phyloP scores from a whole-genome alignment of 2,329 filamentous ascomycete genomes.

The Penicillium psychrosexuale region DNA sequence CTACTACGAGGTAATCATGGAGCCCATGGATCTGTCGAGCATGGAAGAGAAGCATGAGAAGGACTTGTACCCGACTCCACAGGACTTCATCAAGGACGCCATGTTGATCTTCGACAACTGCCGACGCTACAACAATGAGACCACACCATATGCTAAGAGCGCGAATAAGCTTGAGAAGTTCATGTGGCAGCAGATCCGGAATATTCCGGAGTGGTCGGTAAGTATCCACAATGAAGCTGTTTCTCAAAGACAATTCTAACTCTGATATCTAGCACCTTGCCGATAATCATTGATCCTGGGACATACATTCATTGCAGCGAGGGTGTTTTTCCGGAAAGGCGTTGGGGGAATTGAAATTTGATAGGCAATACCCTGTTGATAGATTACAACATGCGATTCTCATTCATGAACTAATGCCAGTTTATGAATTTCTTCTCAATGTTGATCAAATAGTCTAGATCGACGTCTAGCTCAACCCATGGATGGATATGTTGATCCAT shows the following conservation, averaged over 20 bases:
- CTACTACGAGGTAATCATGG: conserved; percentile 97
- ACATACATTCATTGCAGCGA: conserved; percentile 7
- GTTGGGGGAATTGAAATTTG: conserved; percentile 14
- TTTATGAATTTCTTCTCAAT: not conserved
- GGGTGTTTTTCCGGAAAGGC: conserved; percentile 18
- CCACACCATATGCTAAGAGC: conserved; percentile 88
- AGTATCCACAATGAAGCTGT: conserved; percentile 26
- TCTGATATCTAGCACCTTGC: conserved; percentile 37
- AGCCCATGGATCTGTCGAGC: conserved; percentile 92
- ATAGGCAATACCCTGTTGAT: conserved; percentile 23
- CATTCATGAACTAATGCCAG: conserved; percentile 9
- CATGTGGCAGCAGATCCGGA: conserved; percentile 91
- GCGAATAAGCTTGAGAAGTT: conserved; percentile 90
- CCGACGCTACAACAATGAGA: conserved; percentile 93
- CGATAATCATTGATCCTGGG: conserved; percentile 30
- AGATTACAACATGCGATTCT: conserved; percentile 8
- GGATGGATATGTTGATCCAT: conserved; percentile 1
- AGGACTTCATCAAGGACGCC: conserved; percentile 88
- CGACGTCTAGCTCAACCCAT: not conserved
- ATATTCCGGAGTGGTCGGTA: conserved; percentile 86
- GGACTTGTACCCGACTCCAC: conserved; percentile 84
- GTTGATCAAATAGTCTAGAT: not conserved
- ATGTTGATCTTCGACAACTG: conserved; percentile 92
- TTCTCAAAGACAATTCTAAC: conserved; percentile 9
- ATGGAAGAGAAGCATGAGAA: conserved; percentile 96